Percentiles rank a stretch among this genome's conserved stretches.
Evolutionary conservation across 441 rosid genomes (phyloP).

Genomic region (Syzygium malaccense): DNA sequence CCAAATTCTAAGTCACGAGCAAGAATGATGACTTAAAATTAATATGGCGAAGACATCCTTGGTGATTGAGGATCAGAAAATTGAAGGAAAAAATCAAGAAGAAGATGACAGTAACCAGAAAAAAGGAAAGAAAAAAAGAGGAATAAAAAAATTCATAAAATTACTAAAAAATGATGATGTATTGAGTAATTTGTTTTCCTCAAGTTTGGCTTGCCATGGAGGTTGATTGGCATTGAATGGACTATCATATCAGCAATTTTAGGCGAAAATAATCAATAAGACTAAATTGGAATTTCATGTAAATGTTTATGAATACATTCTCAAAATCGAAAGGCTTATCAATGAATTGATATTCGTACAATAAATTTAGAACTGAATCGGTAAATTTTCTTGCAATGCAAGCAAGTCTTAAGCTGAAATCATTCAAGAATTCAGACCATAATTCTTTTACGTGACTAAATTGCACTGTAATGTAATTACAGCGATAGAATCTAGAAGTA

Average conservation of each 20-base stretch:
- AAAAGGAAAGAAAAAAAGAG: neutral
- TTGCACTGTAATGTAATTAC: neutral
- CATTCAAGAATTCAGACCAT: neutral
- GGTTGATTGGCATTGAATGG: neutral
- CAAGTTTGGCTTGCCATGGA: neutral
- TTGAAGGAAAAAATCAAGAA: neutral
- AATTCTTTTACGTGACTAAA: neutral
- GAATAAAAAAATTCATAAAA: neutral
- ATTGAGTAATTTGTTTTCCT: neutral
- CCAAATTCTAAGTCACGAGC: neutral
- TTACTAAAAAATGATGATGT: neutral
- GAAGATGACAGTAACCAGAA: neutral
- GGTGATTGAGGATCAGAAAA: neutral
- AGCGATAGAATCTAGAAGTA: neutral
- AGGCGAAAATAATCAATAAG: fast-evolving
- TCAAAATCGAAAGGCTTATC: neutral
- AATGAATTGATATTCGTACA: neutral
- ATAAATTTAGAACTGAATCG: neutral
- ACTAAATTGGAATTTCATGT: neutral
- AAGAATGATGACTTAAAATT: neutral
- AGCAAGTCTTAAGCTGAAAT: neutral
- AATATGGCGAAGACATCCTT: neutral
- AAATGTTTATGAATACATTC: neutral
- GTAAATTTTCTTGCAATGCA: neutral
- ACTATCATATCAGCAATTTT: neutral